phyloP scores from a whole-genome alignment of 2,329 filamentous ascomycete genomes.

The Cordyceps farinosa region DNA sequence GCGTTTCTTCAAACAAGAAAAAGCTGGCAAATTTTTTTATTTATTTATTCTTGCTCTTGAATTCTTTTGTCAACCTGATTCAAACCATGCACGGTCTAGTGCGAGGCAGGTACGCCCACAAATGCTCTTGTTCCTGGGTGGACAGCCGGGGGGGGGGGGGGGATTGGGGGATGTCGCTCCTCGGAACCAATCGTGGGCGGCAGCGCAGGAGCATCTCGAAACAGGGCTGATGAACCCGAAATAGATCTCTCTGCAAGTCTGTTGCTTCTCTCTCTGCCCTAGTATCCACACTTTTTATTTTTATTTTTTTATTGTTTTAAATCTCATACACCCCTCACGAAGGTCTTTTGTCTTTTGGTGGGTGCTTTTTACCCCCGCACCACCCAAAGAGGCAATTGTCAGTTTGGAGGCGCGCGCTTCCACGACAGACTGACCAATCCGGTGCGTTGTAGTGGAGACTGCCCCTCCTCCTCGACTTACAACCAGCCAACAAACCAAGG shows the following conservation, averaged over 20 bases:
- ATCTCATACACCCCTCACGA: too few relatives aligned
- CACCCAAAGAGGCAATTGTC: slow-evolving; percentile 8
- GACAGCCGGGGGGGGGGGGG: neutral
- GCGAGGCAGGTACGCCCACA: too few relatives aligned
- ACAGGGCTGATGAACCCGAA: slow-evolving; percentile 9
- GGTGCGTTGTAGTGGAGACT: neutral
- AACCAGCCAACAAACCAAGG: neutral
- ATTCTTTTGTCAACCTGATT: too few relatives aligned
- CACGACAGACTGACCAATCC: slow-evolving; percentile 8
- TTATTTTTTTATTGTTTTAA: neutral
- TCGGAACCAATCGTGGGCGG: neutral
- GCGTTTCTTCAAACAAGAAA: too few relatives aligned
- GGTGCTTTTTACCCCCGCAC: neutral
- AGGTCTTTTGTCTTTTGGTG: too few relatives aligned
- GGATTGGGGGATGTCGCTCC: neutral
- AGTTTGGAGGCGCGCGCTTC: slow-evolving; percentile 16
- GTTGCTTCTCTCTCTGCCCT: neutral
- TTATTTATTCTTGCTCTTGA: too few relatives aligned
- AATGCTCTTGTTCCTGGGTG: too few relatives aligned
- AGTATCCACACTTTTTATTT: neutral
- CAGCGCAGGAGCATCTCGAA: neutral
- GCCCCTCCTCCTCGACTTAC: neutral
- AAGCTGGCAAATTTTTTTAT: too few relatives aligned
- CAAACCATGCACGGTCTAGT: too few relatives aligned
- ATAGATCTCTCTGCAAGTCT: neutral